Percentiles rank a stretch among this genome's conserved stretches.
Evolutionary conservation across 176 grass and related monocot genomes (phyloP).

Genomic region (Thinopyrum elongatum): DNA sequence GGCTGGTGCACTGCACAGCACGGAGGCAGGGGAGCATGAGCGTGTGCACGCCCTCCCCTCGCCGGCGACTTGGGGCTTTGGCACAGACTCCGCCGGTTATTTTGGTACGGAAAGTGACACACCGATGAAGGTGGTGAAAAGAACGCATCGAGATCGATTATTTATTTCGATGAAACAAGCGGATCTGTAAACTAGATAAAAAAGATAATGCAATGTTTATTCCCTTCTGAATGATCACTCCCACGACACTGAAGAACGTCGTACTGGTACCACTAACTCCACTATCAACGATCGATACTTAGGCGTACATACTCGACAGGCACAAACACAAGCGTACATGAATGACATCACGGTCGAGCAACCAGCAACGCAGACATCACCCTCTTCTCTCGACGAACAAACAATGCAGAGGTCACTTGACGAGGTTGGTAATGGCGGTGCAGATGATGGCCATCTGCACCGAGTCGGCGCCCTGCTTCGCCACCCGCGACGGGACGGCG

Average conservation of each 20-base stretch:
- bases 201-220: neutral
- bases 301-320: neutral
- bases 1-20: neutral
- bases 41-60: neutral
- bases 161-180: neutral
- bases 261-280: too few relatives aligned
- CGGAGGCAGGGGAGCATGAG: neutral
- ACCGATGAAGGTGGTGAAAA: neutral
- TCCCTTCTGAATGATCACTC: neutral
- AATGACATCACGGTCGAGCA: neutral
- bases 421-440: slow-evolving; percentile 21
- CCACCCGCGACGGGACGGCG: slow-evolving; percentile 1
- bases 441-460: neutral
- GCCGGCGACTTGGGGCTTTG: neutral
- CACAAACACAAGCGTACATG: neutral
- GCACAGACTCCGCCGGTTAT: neutral
- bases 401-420: neutral
- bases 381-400: too few relatives aligned
- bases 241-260: neutral
- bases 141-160: neutral
- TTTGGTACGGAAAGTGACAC: neutral
- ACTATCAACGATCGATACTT: neutral
- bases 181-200: neutral
- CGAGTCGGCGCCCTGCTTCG: neutral
- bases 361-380: neutral